Percentiles rank a stretch among this genome's conserved stretches.
Evolutionary conservation across 139 green algal genomes (phyloP).

Genomic region (Trebouxia sp.): DNA sequence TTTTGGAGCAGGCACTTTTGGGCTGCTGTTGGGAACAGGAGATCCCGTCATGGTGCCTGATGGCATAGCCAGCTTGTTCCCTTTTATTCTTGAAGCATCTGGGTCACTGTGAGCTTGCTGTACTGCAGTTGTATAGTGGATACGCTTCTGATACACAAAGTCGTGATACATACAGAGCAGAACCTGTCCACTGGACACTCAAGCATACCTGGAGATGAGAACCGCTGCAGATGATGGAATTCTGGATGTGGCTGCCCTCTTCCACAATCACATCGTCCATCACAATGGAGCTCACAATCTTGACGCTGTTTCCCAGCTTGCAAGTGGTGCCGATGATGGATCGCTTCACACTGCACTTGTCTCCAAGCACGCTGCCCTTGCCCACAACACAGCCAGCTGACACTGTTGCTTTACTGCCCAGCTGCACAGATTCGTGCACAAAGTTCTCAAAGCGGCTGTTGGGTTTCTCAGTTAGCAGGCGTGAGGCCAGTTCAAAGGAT

Average conservation of each 20-base stretch:
- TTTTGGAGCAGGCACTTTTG: no score
- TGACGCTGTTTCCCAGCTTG: conserved; percentile 69
- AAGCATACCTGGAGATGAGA: conserved; percentile 15
- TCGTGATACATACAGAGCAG: background rate
- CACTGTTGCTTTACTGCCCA: conserved; percentile 75
- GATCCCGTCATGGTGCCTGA: no score
- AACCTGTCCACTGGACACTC: background rate
- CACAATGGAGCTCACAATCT: conserved; percentile 82
- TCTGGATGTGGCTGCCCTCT: conserved; percentile 78
- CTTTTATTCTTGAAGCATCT: no score
- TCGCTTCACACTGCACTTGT: conserved; percentile 88
- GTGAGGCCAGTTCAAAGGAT: conserved; percentile 31
- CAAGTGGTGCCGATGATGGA: conserved; percentile 75
- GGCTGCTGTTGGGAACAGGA: no score
- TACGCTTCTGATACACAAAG: no score
- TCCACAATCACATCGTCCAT: conserved; percentile 70
- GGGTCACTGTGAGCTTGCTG: no score
- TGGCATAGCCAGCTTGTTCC: no score
- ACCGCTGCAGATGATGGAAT: conserved; percentile 69
- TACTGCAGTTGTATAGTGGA: no score
- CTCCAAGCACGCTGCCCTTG: conserved; percentile 64
- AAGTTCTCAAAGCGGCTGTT: conserved; percentile 74
- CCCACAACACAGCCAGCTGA: conserved; percentile 74
- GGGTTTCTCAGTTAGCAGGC: conserved; percentile 39
- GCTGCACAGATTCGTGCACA: conserved; percentile 45